These are phyloP conservation scores for Brasenia schreberi DNA, from an alignment of 164 flowering plant genomes.

Conservation along the genomic window DNA sequence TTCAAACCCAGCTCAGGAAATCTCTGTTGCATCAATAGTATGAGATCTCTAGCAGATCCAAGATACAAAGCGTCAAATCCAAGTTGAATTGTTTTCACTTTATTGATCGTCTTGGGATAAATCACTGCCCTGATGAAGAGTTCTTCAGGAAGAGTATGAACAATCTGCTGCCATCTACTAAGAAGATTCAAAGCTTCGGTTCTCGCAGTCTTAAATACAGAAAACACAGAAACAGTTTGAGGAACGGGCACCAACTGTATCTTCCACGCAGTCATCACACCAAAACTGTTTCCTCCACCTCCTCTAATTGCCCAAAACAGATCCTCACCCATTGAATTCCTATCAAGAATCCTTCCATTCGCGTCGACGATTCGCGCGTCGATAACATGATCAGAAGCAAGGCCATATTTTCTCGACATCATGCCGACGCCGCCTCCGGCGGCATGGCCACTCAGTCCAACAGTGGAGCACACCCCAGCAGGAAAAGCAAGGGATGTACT, in stretches of 20 bases:
- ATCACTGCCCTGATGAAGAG: conserved; percentile 10
- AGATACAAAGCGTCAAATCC: conserved; percentile 18
- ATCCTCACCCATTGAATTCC: conserved; percentile 8
- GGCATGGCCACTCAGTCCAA: conserved; percentile 7
- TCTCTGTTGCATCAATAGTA: conserved; percentile 12
- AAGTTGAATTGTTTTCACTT: background rate
- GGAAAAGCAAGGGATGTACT: conserved; percentile 15
- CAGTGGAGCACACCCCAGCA: conserved; percentile 7
- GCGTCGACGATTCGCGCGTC: conserved; percentile 18
- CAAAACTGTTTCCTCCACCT: conserved; percentile 7
- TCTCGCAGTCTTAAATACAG: conserved; percentile 3
- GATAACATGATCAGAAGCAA: conserved; percentile 8
- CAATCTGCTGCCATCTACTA: conserved; percentile 22
- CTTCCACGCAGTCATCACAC: conserved; percentile 6
- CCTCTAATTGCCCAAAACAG: conserved; percentile 10
- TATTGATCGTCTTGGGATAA: background rate
- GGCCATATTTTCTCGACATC: conserved; percentile 10
- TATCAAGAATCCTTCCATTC: conserved; percentile 12
- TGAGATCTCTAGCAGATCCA: conserved; percentile 11
- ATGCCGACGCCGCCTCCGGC: conserved; percentile 10
- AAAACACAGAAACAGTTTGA: conserved; percentile 9
- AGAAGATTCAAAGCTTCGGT: conserved; percentile 17
- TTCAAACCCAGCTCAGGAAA: conserved; percentile 28
- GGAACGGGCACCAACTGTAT: conserved; percentile 6
- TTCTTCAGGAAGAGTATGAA: conserved; percentile 11